These are phyloP conservation scores for Picochlorum sp. DNA, from an alignment of 139 green algal species.

Conservation along the genomic window DNA sequence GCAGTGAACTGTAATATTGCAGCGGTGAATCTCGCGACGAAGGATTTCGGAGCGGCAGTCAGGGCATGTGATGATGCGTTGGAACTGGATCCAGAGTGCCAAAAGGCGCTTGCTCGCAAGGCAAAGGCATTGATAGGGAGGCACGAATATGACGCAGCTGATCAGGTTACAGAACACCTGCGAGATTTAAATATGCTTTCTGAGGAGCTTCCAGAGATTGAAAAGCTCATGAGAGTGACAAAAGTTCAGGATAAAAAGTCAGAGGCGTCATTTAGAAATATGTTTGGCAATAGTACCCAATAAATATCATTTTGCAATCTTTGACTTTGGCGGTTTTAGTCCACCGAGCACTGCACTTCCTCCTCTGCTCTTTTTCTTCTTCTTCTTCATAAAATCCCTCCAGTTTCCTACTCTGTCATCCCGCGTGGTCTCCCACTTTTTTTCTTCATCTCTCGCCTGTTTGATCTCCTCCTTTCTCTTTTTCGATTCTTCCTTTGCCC, in stretches of 20 bases:
- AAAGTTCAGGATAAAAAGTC: not conserved
- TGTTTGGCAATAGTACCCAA: conserved; percentile 17
- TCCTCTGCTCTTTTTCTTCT: conserved; percentile 30
- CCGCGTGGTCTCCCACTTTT: conserved; percentile 73
- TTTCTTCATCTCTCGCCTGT: conserved; percentile 50
- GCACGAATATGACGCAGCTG: conserved; percentile 27
- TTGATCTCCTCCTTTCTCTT: conserved; percentile 65
- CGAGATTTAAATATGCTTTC: not conserved
- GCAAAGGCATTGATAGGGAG: conserved; percentile 26
- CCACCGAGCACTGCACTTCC: conserved; percentile 19
- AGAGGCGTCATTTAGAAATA: conserved; percentile 15
- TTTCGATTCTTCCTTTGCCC: conserved; percentile 33
- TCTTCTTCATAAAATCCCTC: conserved; percentile 62
- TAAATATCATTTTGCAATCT: conserved; percentile 18
- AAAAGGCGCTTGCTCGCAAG: conserved; percentile 44
- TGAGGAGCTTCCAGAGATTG: conserved; percentile 8
- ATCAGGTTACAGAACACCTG: conserved; percentile 14
- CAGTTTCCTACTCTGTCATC: conserved; percentile 68
- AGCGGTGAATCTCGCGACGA: conserved; percentile 34
- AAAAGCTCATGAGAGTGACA: not conserved
- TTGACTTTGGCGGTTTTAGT: conserved; percentile 52
- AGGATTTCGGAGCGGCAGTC: conserved; percentile 32
- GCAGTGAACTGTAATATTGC: conserved; percentile 50
- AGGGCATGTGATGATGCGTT: conserved; percentile 32
- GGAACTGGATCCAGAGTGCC: conserved; percentile 24